A percentile compares a stretch with the other conserved stretches of the same genome.
These are phyloP conservation scores for Emergomyces orientalis DNA, from an alignment of 2,329 filamentous ascomycete genomes.

Conservation along the genomic window DNA sequence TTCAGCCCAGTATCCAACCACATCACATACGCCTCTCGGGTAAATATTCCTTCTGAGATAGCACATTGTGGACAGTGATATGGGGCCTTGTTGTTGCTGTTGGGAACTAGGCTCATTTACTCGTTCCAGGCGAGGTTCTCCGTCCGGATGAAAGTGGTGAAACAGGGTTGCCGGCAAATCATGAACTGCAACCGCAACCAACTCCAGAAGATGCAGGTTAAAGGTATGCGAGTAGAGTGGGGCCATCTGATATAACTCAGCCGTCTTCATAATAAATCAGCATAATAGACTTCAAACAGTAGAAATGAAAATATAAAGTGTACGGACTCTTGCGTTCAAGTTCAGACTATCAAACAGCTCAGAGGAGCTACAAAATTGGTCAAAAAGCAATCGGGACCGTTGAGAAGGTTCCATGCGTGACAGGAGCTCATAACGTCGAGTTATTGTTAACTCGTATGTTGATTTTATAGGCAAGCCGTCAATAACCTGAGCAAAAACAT, in stretches of 20 bases:
- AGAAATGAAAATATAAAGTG: neutral
- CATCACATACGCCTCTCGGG: slow-evolving; percentile 1
- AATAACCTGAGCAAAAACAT: slow-evolving; percentile 6
- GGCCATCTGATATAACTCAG: slow-evolving; percentile 1
- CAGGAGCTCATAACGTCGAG: neutral
- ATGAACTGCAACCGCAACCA: slow-evolving; percentile 6
- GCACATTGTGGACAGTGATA: neutral
- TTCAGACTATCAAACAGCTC: slow-evolving; percentile 1
- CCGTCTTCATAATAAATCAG: slow-evolving; percentile 2
- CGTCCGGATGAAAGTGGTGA: slow-evolving; percentile 2
- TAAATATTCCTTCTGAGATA: neutral
- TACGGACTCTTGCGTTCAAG: slow-evolving; percentile 3
- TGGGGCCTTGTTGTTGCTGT: neutral
- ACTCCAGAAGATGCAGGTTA: slow-evolving; percentile 9
- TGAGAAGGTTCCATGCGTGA: neutral
- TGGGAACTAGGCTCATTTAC: neutral
- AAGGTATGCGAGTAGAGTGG: neutral
- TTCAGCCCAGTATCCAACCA: slow-evolving; percentile 9
- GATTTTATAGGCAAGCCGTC: slow-evolving; percentile 3
- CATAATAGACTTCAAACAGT: neutral
- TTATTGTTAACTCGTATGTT: slow-evolving; percentile 5
- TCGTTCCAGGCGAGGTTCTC: neutral
- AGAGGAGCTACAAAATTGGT: neutral
- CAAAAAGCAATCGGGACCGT: neutral
- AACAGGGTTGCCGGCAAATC: slow-evolving; percentile 5